Base-by-base conservation (phyloP, 208 protist genomes). In the Blastocrithidia nonstop region DNA sequence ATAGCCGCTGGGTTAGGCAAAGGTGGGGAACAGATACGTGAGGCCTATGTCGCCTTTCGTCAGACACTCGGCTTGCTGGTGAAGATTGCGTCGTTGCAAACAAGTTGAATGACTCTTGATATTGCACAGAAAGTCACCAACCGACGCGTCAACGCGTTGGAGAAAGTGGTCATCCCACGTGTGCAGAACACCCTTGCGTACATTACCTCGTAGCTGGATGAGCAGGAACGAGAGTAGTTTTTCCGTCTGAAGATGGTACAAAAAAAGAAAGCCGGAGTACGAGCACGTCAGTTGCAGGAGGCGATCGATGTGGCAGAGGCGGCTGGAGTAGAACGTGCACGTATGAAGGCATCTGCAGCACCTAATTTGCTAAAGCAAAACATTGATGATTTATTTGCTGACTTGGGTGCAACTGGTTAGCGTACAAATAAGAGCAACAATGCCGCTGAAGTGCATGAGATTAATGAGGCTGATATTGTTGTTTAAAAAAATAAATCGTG, bases 61-160 rank as follows among this genome's bases (percentile, higher is more conserved):
- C 70, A 95, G 42, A 92, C 96, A 0, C 51, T 98, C 15, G 73
- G 85, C 26, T 52, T 89, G 1, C 69, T 99, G 9, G 82, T 99
- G 29, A 69, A 90, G 32, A 79, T 99, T 23, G 95, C 96, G 0
- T 98, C 95, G n/a, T 72, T 99, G 50, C 96, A 97, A 65, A 95
- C 95, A 11, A 87, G 94, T 57, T 99, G 97, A 80, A 49, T 96
- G 13, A 96, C 89, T 38, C 80, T 99, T 4, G 96, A 99, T 54
- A 77, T 90, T 20, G 96, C 96, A 15, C 97, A 99, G 61, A 99
- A 99, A 61, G 79, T 98, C 21, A 99, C 98, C 31, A 99, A 99
- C 62, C 89, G 98, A 20, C 89, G 98, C 60, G 98, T 99, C 0
- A 99, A 99, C 68, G 98, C 98, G 9, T 82, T 99, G 29, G 97